Evolutionary conservation across 768 basidiomycete species (phyloP).

Genomic region (Paxillus ammoniavirescens): DNA sequence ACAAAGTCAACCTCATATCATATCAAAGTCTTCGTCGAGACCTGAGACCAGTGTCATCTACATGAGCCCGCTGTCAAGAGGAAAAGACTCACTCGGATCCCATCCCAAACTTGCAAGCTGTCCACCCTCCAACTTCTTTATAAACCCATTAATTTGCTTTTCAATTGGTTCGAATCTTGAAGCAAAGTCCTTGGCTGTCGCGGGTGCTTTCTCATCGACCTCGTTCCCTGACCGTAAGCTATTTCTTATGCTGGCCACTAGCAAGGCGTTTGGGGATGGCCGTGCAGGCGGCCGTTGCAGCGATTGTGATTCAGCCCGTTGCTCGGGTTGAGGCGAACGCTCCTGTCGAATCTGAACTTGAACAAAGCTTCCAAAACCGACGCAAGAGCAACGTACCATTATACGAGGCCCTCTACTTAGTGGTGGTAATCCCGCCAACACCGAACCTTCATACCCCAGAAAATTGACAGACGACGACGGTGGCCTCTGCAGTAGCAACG

Average conservation of each 20-base stretch:
- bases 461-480: not conserved
- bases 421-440: conserved; percentile 5
- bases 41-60: not conserved
- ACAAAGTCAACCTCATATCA: conserved; percentile 2
- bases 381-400: conserved; percentile 5
- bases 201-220: conserved; percentile 10
- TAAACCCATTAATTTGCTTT: conserved; percentile 18
- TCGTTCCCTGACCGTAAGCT: not conserved
- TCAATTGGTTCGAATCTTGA: conserved; percentile 16
- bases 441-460: not conserved
- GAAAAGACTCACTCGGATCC: conserved; percentile 21
- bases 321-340: not conserved
- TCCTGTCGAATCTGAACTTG: not conserved
- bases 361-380: not conserved
- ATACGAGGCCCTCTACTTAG: not conserved
- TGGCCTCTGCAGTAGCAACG: not conserved
- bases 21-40: not conserved
- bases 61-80: not conserved
- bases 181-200: conserved; percentile 21
- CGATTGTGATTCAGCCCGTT: not conserved
- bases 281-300: not conserved
- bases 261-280: not conserved
- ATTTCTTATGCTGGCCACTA: conserved; percentile 14
- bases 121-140: conserved; percentile 19
- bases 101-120: conserved; percentile 23